A percentile compares a stretch with the other conserved stretches of the same genome.
Conservation (phyloP, 2,329 filamentous ascomycete genomes). For the Paecilomyces formosus region DNA sequence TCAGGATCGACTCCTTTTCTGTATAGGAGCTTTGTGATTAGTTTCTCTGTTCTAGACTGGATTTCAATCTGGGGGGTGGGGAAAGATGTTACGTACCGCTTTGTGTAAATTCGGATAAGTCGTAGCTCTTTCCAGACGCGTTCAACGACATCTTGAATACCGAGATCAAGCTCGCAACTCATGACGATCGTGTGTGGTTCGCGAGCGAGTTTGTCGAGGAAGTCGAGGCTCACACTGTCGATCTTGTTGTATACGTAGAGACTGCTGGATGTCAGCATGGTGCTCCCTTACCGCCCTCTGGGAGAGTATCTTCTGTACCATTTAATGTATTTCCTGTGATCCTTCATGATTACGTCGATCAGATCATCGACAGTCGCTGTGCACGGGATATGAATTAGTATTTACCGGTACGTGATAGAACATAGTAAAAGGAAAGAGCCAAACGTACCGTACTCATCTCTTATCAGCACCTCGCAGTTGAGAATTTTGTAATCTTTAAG, state of each 20-base stretch:
- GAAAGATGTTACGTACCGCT: conserved; percentile 43
- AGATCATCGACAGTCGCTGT: conserved; percentile 90
- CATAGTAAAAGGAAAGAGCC: neutral
- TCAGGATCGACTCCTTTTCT: conserved; percentile 85
- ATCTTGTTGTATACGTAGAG: conserved; percentile 99
- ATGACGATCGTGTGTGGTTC: conserved; percentile 95
- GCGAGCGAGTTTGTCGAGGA: conserved; percentile 82
- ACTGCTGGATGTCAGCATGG: conserved; percentile 28
- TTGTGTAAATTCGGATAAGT: conserved; percentile 90
- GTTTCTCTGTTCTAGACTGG: neutral
- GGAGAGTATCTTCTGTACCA: conserved; percentile 36
- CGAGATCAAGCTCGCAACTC: conserved; percentile 92
- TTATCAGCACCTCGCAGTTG: conserved; percentile 91
- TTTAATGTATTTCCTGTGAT: conserved; percentile 94
- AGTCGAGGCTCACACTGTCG: conserved; percentile 87
- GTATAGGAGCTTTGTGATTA: conserved; percentile 1
- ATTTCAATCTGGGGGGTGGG: neutral
- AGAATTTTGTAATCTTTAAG: conserved; percentile 97
- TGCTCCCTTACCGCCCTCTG: conserved; percentile 25
- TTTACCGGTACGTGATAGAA: neutral
- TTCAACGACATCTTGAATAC: conserved; percentile 88
- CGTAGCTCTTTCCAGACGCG: conserved; percentile 89
- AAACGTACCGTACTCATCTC: conserved; percentile 73
- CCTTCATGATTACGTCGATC: conserved; percentile 99
- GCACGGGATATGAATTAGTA: conserved; percentile 2